These are phyloP conservation scores for Pholiota microspora DNA, from an alignment of 768 basidiomycete genomes.

Conservation along the genomic window DNA sequence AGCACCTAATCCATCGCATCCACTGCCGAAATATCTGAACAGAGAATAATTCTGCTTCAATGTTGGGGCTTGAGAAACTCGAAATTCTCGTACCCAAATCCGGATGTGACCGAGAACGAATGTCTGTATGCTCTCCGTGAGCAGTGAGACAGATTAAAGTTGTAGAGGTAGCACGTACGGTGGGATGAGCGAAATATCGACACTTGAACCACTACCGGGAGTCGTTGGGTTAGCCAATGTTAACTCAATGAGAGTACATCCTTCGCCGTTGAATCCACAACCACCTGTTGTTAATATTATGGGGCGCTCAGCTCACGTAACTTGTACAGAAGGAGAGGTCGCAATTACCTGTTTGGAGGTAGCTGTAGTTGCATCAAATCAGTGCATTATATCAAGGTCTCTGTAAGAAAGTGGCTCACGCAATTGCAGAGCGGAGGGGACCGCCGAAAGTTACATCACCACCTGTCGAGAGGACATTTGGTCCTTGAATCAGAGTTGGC, in stretches of 20 bases:
- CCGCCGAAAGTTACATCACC: constrained; percentile 24
- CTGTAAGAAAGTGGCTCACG: constrained; percentile 5
- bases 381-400: neutral
- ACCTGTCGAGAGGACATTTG: constrained; percentile 25
- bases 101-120: constrained; percentile 32
- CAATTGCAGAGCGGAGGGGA: constrained; percentile 27
- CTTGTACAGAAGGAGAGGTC: neutral
- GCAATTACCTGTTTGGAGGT: constrained; percentile 11
- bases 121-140: constrained; percentile 12
- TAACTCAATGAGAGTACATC: constrained; percentile 33
- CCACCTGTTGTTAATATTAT: neutral
- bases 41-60: neutral
- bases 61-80: neutral
- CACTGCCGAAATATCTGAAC: constrained; percentile 1
- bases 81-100: constrained; percentile 21
- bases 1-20: constrained; percentile 1
- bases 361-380: neutral
- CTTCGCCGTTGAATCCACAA: constrained; percentile 36
- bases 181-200: constrained; percentile 31
- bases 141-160: neutral
- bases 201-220: constrained; percentile 31
- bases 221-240: constrained; percentile 29
- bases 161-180: constrained; percentile 20
- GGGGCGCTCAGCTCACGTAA: neutral
- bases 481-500: constrained; percentile 24